A percentile compares a stretch with the other conserved stretches of the same genome.
phyloP scores from a whole-genome alignment of 345 rosid genomes.

The Lepidium didymum region DNA sequence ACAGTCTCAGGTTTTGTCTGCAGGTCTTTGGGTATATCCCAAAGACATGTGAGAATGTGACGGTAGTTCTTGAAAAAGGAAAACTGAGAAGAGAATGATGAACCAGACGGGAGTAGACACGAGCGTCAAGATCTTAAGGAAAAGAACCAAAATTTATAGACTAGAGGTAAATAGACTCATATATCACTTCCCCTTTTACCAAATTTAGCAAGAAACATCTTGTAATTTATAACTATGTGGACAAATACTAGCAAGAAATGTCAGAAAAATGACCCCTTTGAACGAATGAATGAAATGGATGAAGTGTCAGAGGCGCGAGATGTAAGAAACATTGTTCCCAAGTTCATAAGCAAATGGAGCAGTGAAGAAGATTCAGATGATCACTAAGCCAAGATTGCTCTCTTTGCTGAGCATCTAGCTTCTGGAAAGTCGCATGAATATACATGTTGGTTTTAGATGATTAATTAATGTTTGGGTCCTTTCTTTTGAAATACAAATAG shows the following conservation, averaged over 20 bases:
- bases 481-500: too few species aligned
- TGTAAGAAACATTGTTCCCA: slow-evolving; percentile 58
- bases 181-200: not conserved
- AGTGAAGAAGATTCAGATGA: slow-evolving; percentile 39
- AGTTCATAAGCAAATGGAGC: slow-evolving; percentile 59
- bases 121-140: slow-evolving; percentile 53
- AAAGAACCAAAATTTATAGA: slow-evolving; percentile 53
- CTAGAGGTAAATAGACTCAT: slow-evolving; percentile 50
- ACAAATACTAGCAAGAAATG: slow-evolving; percentile 89
- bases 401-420: slow-evolving; percentile 34
- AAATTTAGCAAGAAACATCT: not conserved
- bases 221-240: not conserved
- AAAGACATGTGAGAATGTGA: slow-evolving; percentile 75
- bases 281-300: slow-evolving; percentile 42
- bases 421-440: too few species aligned
- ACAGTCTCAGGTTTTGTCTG: slow-evolving; percentile 89
- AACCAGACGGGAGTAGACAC: slow-evolving; percentile 49
- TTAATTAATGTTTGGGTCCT: too few species aligned
- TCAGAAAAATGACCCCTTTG: slow-evolving; percentile 84
- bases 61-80: slow-evolving; percentile 65
- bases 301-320: slow-evolving; percentile 39
- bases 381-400: slow-evolving; percentile 35
- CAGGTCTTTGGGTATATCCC: slow-evolving; percentile 91
- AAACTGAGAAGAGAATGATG: slow-evolving; percentile 50
- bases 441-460: too few species aligned